Conservation (phyloP, 768 basidiomycete genomes). For the Pisolithus microcarpus region DNA sequence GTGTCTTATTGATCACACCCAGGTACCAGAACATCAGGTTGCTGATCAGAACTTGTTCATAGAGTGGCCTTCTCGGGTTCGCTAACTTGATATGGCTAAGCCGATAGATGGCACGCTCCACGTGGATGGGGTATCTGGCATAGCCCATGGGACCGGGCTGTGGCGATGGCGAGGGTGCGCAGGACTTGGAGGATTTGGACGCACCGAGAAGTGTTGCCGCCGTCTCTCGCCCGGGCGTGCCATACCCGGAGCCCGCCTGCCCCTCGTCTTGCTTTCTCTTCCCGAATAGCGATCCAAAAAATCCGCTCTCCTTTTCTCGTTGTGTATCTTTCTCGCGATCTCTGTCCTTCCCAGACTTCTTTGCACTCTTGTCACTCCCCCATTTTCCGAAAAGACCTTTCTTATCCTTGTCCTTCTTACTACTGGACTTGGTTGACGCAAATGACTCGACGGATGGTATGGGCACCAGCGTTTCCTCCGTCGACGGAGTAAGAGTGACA, state of each 20-base stretch:
- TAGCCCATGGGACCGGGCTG: slow-evolving; percentile 36
- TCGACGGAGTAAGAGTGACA: slow-evolving; percentile 18
- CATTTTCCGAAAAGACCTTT: slow-evolving; percentile 62
- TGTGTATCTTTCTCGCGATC: slow-evolving; percentile 43
- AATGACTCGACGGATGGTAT: slow-evolving; percentile 20
- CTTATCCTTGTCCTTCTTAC: slow-evolving; percentile 66
- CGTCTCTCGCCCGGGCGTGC: slow-evolving; percentile 69
- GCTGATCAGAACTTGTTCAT: slow-evolving; percentile 92
- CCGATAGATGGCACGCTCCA: slow-evolving; percentile 95
- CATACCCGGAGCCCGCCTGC: slow-evolving; percentile 26
- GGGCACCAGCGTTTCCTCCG: slow-evolving; percentile 20
- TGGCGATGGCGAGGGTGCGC: slow-evolving; percentile 57
- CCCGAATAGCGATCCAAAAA: slow-evolving; percentile 88
- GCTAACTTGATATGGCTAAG: slow-evolving; percentile 98
- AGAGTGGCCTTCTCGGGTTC: slow-evolving; percentile 91
- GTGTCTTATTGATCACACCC: slow-evolving; percentile 92
- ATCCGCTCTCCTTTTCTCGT: slow-evolving; percentile 58
- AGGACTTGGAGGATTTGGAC: slow-evolving; percentile 70
- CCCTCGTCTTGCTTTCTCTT: slow-evolving; percentile 82
- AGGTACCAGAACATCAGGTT: slow-evolving; percentile 99
- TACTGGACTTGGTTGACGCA: slow-evolving; percentile 18
- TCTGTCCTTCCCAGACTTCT: slow-evolving; percentile 45
- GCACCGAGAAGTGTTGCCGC: slow-evolving; percentile 82
- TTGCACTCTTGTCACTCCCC: slow-evolving; percentile 55
- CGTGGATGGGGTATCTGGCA: slow-evolving; percentile 94